Percentiles rank a stretch among this genome's conserved stretches.
Conservation (phyloP, 352 stramenopile species). For the Globisporangium megalacanthum region DNA sequence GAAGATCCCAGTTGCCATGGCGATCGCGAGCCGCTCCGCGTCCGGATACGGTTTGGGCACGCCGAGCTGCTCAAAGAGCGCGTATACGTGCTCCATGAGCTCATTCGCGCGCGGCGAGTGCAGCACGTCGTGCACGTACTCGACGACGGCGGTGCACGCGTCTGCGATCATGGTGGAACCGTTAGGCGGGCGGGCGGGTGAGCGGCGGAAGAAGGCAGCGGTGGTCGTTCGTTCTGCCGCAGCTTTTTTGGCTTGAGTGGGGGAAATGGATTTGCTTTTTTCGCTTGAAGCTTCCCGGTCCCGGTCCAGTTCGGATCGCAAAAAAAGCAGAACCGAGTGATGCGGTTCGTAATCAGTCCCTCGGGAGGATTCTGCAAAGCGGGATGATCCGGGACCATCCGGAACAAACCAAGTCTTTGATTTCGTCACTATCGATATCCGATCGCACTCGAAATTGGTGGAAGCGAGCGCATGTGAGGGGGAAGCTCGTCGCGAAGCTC, state of each 20-base stretch:
- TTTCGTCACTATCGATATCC: no score
- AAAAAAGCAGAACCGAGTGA: no score
- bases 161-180: conserved; percentile 37
- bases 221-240: neutral
- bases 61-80: conserved; percentile 54
- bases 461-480: neutral
- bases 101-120: conserved; percentile 69
- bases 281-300: no score
- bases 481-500: neutral
- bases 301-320: no score
- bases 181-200: neutral
- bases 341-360: no score
- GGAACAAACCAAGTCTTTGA: no score
- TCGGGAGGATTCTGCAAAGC: no score
- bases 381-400: no score
- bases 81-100: conserved; percentile 66
- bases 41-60: conserved; percentile 84
- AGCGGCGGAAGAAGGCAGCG: neutral
- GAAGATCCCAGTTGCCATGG: conserved; percentile 70
- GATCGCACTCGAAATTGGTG: neutral
- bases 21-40: conserved; percentile 78
- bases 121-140: conserved; percentile 73
- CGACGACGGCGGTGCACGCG: conserved; percentile 48
- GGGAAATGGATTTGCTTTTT: no score
- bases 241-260: no score